phyloP scores from a whole-genome alignment of 441 rosid species.

The Omphalea diandra region DNA sequence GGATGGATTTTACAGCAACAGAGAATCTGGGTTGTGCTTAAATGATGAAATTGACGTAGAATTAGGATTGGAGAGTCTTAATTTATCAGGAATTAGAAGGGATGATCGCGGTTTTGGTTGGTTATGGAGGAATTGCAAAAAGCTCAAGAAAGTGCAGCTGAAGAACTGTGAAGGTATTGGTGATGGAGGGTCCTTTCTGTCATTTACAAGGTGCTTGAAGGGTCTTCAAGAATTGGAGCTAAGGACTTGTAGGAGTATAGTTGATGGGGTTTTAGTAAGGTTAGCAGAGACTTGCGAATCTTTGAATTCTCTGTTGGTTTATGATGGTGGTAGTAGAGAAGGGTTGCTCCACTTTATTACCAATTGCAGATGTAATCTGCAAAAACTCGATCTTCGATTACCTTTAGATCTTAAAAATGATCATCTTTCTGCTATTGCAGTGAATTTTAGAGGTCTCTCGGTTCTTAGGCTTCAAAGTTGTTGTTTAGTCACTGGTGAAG shows the following conservation, averaged over 20 bases:
- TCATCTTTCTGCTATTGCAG: constrained; percentile 57
- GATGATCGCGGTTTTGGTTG: constrained; percentile 54
- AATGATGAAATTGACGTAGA: constrained; percentile 39
- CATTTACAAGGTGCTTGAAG: constrained; percentile 40
- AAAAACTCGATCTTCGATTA: constrained; percentile 64
- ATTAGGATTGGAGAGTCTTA: constrained; percentile 52
- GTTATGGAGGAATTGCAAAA: constrained; percentile 66
- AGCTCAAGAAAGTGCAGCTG: constrained; percentile 55
- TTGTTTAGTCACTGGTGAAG: constrained; percentile 67
- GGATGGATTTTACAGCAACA: constrained; percentile 2
- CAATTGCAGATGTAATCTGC: constrained; percentile 46
- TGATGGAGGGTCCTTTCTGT: constrained; percentile 49
- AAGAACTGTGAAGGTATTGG: constrained; percentile 70
- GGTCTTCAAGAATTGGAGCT: constrained; percentile 64
- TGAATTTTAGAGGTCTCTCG: constrained; percentile 44
- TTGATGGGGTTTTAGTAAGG: constrained; percentile 48
- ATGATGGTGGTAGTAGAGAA: constrained; percentile 76
- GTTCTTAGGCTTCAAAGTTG: constrained; percentile 65
- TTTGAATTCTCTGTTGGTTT: constrained; percentile 59
- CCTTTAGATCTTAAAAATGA: constrained; percentile 77
- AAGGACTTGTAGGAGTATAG: constrained; percentile 62
- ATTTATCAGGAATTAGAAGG: constrained; percentile 50
- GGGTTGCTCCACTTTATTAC: constrained; percentile 64
- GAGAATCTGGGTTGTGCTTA: constrained; percentile 22
- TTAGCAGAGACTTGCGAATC: constrained; percentile 54